A percentile compares a stretch with the other conserved stretches of the same genome.
These are phyloP conservation scores for Xylariaceae sp. DNA, from an alignment of 2,329 filamentous ascomycete genomes.

Conservation along the genomic window DNA sequence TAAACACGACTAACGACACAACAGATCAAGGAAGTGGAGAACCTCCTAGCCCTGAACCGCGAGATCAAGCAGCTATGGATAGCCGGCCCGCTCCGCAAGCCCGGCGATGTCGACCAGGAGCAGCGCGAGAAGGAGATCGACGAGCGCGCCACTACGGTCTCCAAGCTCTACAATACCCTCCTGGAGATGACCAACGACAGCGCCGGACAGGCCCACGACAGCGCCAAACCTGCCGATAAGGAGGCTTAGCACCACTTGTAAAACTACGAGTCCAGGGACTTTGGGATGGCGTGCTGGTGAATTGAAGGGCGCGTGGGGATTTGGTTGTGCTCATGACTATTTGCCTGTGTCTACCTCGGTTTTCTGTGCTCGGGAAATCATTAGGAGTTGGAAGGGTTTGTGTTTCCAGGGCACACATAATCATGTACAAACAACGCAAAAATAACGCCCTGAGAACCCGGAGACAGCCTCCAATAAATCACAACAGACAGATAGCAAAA, in stretches of 20 bases:
- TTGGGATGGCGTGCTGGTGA: no score
- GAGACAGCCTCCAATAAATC: not conserved
- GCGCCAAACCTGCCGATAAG: no score
- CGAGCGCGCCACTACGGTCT: conserved; percentile 37
- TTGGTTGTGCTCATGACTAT: no score
- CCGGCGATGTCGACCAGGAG: conserved; percentile 40
- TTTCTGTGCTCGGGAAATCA: no score
- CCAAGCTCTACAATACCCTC: conserved; percentile 32
- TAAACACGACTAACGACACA: not conserved
- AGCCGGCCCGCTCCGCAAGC: conserved; percentile 42
- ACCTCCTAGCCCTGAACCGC: conserved; percentile 44
- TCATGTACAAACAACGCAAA: no score
- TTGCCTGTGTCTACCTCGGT: no score
- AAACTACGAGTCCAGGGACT: no score
- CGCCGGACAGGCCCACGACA: not conserved
- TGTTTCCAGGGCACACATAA: no score
- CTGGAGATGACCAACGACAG: conserved; percentile 26
- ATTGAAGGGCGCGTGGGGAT: no score
- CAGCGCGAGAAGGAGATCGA: conserved; percentile 35
- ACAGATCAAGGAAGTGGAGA: conserved; percentile 41
- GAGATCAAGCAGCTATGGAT: conserved; percentile 50
- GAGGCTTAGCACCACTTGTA: no score
- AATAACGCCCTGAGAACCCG: not conserved
- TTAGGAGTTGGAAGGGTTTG: no score
- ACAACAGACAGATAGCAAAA: not conserved